Evolutionary conservation across 805 yeast genomes (phyloP), one percentile per base, ranked within the genome.

Genomic region (Komagataella mondaviorum): DNA sequence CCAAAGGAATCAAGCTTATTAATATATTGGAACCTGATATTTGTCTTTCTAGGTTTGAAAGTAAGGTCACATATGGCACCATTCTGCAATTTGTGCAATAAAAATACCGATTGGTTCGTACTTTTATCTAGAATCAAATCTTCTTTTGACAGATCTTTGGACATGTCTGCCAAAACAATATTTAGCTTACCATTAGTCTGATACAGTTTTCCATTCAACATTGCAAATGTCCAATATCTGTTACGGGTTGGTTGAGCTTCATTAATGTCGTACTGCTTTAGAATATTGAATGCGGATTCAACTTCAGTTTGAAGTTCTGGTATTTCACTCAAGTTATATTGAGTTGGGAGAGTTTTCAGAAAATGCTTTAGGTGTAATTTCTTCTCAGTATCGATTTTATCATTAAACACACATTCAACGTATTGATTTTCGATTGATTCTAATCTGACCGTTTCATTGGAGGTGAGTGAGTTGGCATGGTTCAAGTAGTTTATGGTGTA

Each of bases 1-100:
- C n/a, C 23, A 3, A 69, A 63, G 1, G 8, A 0, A 3, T 39
- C 14, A 1, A 50, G 45, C 10, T 56, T 46, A 2, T 53, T 51
- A 47, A 58, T 62, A 48, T 71, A 68, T 4, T 53, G 51, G 47
- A 66, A 67, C 16, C 58, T 55, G 17, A 67, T 55, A 1, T 55
- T 55, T 2, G 63, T 57, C 3, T 56, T 48, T 47, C 71, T 53
- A 20, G 60, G 62, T n/a, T 52, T 51, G 2, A 61, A 60, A 2
- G 70, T 68, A 36, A 66, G 49, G 51, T 68, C 71, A 56, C 71
- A 68, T 2, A 57, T 52, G 1, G 60, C 55, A 4, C 71, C 71
- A 46, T 60, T 59, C 5, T 56, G 54, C 2, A 64, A 53, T 14
- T 54, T 53, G 43, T 65, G 70, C 8, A 64, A 55, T 4, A 66